These are phyloP conservation scores for Nigrospora osmanthi DNA, from an alignment of 2,329 filamentous ascomycete species.

Conservation along the genomic window DNA sequence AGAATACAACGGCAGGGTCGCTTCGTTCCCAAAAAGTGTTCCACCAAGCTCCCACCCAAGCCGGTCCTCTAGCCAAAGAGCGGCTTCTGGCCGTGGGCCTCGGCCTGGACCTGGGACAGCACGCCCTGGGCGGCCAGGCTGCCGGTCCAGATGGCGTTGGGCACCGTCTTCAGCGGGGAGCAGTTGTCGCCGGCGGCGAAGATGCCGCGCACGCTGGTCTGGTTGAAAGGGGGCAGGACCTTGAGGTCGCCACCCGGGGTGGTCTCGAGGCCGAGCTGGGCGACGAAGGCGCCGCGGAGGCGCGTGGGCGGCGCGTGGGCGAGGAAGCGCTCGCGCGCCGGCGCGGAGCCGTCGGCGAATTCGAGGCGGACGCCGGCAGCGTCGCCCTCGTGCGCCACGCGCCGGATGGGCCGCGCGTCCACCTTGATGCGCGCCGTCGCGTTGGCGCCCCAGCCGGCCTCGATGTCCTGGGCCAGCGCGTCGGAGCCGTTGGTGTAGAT, in stretches of 20 bases:
- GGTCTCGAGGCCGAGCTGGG: constrained; percentile 18
- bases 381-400: neutral
- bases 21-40: too few species aligned
- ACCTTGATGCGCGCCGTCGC: neutral
- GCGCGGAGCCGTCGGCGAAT: constrained; percentile 9
- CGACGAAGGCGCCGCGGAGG: constrained; percentile 15
- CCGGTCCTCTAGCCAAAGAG: too few species aligned
- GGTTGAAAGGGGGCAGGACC: neutral
- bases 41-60: too few species aligned
- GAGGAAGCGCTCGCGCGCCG: neutral
- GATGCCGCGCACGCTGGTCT: neutral
- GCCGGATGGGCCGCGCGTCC: neutral
- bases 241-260: constrained; percentile 17
- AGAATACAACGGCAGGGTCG: too few species aligned
- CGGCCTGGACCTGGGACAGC: constrained; percentile 1
- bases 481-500: constrained; percentile 27
- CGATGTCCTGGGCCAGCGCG: constrained; percentile 10
- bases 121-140: neutral
- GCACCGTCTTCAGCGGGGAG: neutral
- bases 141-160: constrained; percentile 2
- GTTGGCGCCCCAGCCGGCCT: neutral
- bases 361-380: neutral
- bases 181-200: constrained; percentile 1
- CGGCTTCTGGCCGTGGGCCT: too few species aligned
- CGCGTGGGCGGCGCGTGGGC: constrained; percentile 13